Evolutionary conservation across 164 flowering plant species (phyloP).

Genomic region (Aristolochia contorta): DNA sequence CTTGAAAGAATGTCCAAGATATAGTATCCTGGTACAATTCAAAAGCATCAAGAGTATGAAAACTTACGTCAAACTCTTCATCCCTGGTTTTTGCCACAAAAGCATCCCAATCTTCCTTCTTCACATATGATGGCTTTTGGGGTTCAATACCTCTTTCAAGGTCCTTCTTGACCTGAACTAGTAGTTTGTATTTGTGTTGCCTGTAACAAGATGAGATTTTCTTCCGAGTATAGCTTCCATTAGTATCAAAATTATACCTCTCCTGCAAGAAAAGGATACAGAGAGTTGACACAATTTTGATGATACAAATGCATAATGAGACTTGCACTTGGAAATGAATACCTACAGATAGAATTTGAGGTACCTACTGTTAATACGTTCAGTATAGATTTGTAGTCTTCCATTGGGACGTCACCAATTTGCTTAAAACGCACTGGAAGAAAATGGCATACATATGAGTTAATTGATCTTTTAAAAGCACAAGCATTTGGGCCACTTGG

Average conservation of each 20-base stretch:
- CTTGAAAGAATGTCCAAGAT: not conserved
- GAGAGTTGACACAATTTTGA: not conserved
- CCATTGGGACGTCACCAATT: constrained; percentile 22
- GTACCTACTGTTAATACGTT: constrained; percentile 22
- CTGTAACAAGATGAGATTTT: constrained; percentile 25
- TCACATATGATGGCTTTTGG: constrained; percentile 21
- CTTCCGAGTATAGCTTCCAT: constrained; percentile 20
- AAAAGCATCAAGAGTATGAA: not conserved
- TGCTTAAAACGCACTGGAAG: constrained; percentile 23
- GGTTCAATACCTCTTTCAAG: constrained; percentile 22
- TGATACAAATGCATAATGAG: not conserved
- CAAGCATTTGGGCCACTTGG: constrained; percentile 24
- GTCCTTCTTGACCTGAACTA: constrained; percentile 24
- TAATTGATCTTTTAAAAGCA: constrained; percentile 24
- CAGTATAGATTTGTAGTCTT: constrained; percentile 18
- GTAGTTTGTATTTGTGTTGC: constrained; percentile 21
- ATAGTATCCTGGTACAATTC: not conserved
- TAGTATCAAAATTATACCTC: constrained; percentile 19
- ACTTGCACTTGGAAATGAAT: not conserved
- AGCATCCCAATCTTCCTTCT: constrained; percentile 26
- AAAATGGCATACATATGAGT: constrained; percentile 22
- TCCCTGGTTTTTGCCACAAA: constrained; percentile 24
- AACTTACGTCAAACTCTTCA: constrained; percentile 24
- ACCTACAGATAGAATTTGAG: constrained; percentile 4
- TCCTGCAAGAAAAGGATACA: constrained; percentile 11